Evolutionary conservation across 2,329 filamentous ascomycete genomes (phyloP).

Genomic region (Cordyceps fumosorosea): DNA sequence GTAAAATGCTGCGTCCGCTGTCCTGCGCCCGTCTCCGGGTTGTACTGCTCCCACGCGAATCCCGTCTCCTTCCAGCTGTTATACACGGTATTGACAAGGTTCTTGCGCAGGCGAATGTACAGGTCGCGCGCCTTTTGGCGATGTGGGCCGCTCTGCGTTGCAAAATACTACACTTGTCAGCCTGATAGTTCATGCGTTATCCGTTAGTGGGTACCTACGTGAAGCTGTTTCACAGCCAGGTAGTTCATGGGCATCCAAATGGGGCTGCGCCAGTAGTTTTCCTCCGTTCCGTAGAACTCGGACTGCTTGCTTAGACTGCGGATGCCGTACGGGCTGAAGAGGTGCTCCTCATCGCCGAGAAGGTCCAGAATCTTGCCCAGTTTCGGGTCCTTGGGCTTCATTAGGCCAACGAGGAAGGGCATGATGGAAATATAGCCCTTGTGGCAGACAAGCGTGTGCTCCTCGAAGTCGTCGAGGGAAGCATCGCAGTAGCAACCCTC

Average conservation of each 20-base stretch:
- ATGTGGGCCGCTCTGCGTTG: slow-evolving; percentile 60
- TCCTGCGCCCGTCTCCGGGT: slow-evolving; percentile 85
- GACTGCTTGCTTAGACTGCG: slow-evolving; percentile 81
- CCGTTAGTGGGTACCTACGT: slow-evolving; percentile 46
- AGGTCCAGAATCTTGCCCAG: slow-evolving; percentile 71
- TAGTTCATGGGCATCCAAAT: slow-evolving; percentile 98
- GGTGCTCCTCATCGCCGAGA: slow-evolving; percentile 70
- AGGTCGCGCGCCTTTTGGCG: slow-evolving; percentile 61
- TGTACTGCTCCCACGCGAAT: slow-evolving; percentile 98
- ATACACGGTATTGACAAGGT: slow-evolving; percentile 84
- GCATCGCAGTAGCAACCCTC: slow-evolving; percentile 87
- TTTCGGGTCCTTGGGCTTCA: slow-evolving; percentile 66
- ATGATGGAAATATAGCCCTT: slow-evolving; percentile 94
- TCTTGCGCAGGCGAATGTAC: slow-evolving; percentile 71
- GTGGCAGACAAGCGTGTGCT: slow-evolving; percentile 83
- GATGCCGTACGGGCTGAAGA: slow-evolving; percentile 89
- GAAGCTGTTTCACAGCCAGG: slow-evolving; percentile 69
- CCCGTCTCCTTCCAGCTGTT: slow-evolving; percentile 83
- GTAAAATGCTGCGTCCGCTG: slow-evolving; percentile 97
- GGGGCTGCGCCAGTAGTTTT: slow-evolving; percentile 96
- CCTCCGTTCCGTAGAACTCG: slow-evolving; percentile 76
- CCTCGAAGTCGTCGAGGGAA: slow-evolving; percentile 91
- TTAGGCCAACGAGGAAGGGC: slow-evolving; percentile 79
- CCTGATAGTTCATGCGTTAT: background rate
- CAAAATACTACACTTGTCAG: slow-evolving; percentile 49